These are phyloP conservation scores for Pleurotus salmoneostramineus DNA, from an alignment of 768 basidiomycete species.

Conservation along the genomic window DNA sequence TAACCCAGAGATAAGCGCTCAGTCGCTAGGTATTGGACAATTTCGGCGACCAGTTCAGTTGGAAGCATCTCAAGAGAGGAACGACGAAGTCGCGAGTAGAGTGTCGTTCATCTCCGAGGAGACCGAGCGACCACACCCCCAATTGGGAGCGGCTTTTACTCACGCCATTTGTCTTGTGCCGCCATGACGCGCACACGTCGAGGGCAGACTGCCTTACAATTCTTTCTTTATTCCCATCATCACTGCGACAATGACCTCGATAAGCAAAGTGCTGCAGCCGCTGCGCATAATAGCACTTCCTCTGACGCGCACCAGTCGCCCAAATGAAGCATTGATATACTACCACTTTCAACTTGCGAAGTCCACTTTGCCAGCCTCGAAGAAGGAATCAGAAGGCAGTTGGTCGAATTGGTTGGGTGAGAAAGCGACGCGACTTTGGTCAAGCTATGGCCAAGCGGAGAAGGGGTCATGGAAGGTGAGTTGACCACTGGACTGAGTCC, in stretches of 20 bases:
- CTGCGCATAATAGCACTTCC: constrained; percentile 45
- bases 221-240: not conserved
- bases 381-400: constrained; percentile 36
- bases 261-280: constrained; percentile 23
- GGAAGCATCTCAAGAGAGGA: not conserved
- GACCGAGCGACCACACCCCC: no score
- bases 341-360: constrained; percentile 39
- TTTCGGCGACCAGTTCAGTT: constrained; percentile 14
- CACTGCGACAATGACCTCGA: constrained; percentile 1
- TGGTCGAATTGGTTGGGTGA: constrained; percentile 40
- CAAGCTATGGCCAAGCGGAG: constrained; percentile 60
- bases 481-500: constrained; percentile 8
- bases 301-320: constrained; percentile 19
- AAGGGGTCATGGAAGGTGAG: constrained; percentile 72
- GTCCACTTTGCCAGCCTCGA: constrained; percentile 7
- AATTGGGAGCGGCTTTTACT: no score
- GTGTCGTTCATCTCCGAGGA: no score
- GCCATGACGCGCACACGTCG: not conserved
- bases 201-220: not conserved
- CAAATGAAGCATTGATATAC: constrained; percentile 28
- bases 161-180: not conserved
- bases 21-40: constrained; percentile 13
- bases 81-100: no score
- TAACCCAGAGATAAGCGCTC: constrained; percentile 11
- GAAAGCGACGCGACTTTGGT: constrained; percentile 60